A percentile compares a stretch with the other conserved stretches of the same genome.
Evolutionary conservation across 805 yeast species (phyloP).

Genomic region (Wickerhamiella azyma): DNA sequence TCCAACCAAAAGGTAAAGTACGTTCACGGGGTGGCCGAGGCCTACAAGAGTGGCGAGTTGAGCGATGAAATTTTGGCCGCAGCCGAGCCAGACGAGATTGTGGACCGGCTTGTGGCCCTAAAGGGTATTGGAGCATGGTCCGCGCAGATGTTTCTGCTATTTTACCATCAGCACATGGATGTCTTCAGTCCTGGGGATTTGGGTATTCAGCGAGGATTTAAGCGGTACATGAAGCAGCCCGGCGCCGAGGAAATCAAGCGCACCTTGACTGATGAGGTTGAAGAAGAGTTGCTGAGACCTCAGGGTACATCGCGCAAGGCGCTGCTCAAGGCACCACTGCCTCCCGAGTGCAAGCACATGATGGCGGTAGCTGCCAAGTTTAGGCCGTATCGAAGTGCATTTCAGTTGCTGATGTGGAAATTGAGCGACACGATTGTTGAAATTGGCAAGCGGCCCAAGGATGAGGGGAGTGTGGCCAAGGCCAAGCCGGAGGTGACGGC

Average conservation of each 20-base stretch:
- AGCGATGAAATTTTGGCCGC: conserved; percentile 19
- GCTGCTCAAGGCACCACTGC: conserved; percentile 24
- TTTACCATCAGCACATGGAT: conserved; percentile 52
- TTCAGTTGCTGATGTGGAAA: conserved; percentile 68
- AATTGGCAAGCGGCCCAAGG: background rate
- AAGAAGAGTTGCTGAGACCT: conserved; percentile 11
- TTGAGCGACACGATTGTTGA: conserved; percentile 31
- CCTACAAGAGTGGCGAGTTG: conserved; percentile 18
- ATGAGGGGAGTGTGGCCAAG: background rate
- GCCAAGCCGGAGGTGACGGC: background rate
- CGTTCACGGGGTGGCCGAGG: conserved; percentile 42
- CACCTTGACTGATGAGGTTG: background rate
- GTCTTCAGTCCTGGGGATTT: conserved; percentile 68
- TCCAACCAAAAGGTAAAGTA: conserved; percentile 57
- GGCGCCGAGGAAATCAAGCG: conserved; percentile 26
- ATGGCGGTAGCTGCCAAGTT: conserved; percentile 46
- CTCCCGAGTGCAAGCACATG: conserved; percentile 37
- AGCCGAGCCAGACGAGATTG: conserved; percentile 23
- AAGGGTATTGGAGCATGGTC: conserved; percentile 49
- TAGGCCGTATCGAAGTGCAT: conserved; percentile 50
- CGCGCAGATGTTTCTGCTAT: conserved; percentile 72
- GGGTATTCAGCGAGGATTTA: conserved; percentile 73
- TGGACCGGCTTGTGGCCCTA: conserved; percentile 21
- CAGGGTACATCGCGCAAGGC: conserved; percentile 27
- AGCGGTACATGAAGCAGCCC: conserved; percentile 41